These are phyloP conservation scores for Cylindricascospora bacillispora DNA, from an alignment of 1,139 yeast genomes.

Conservation along the genomic window DNA sequence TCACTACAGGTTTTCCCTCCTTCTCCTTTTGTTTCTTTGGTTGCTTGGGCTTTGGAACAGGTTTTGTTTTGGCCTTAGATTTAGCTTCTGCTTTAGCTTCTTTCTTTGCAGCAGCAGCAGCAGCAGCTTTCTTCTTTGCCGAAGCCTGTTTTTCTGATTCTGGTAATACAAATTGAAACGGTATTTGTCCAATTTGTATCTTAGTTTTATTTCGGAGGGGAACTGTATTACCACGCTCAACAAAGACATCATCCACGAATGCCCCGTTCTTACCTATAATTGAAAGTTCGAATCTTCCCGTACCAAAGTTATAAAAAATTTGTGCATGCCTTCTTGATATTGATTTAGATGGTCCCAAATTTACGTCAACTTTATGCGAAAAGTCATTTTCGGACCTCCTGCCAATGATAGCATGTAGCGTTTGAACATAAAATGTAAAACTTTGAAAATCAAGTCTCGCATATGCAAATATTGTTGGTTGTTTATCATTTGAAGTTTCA, in stretches of 20 bases:
- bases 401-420: constrained; percentile 85
- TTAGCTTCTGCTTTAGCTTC: constrained; percentile 5
- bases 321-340: constrained; percentile 89
- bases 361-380: constrained; percentile 68
- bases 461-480: constrained; percentile 71
- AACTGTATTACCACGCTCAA: constrained; percentile 81
- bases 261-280: constrained; percentile 94
- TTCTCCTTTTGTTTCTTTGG: constrained; percentile 1
- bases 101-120: constrained; percentile 12
- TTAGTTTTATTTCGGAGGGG: constrained; percentile 72
- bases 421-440: constrained; percentile 89
- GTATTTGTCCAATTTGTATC: constrained; percentile 86
- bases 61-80: constrained; percentile 5
- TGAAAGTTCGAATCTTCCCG: constrained; percentile 80
- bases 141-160: constrained; percentile 18
- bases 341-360: constrained; percentile 80
- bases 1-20: constrained; percentile 3
- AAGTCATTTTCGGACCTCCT: constrained; percentile 66
- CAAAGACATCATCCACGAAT: constrained; percentile 78
- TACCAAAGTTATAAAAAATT: constrained; percentile 88
- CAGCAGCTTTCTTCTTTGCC: constrained; percentile 3
- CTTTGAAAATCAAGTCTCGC: constrained; percentile 89
- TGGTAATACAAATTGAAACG: constrained; percentile 78
- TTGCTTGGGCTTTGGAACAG: constrained; percentile 2
- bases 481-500: constrained; percentile 7